phyloP scores from a whole-genome alignment of 108 stramenopile species.

The Nitzschia inconspicua region DNA sequence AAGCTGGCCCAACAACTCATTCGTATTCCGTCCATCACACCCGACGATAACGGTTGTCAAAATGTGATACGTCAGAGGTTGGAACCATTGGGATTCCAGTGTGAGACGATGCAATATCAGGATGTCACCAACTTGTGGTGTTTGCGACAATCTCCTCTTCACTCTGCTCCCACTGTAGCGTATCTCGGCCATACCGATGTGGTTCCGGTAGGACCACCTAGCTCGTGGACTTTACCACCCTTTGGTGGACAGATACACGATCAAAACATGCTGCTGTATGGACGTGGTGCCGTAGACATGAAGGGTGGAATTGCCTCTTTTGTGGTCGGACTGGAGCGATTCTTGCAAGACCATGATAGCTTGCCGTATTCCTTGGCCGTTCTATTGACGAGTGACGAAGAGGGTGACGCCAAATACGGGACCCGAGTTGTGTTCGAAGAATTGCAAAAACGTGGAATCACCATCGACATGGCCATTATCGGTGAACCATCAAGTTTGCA shows the following conservation, averaged over 20 bases:
- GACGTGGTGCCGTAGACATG: slow-evolving; percentile 4
- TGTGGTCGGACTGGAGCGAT: neutral
- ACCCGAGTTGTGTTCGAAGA: neutral
- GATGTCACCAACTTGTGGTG: slow-evolving; percentile 2
- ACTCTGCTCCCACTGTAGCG: no score
- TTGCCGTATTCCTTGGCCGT: slow-evolving; percentile 1
- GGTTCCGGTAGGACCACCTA: neutral
- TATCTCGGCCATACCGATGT: slow-evolving; percentile 1
- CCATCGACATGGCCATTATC: slow-evolving; percentile 1
- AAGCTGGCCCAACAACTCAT: neutral
- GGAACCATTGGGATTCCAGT: neutral
- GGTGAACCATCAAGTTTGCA: slow-evolving; percentile 1
- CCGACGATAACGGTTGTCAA: neutral
- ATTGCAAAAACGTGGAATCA: neutral
- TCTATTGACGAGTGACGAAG: slow-evolving; percentile 1
- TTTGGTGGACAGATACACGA: neutral
- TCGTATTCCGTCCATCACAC: neutral
- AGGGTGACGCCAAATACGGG: neutral
- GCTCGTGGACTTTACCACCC: neutral
- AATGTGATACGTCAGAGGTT: neutral
- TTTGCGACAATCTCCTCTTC: neutral
- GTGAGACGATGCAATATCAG: neutral
- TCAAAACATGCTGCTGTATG: neutral
- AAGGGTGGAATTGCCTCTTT: neutral
- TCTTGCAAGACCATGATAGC: neutral